These are phyloP conservation scores for Asterophora parasitica DNA, from an alignment of 768 basidiomycete species.

Conservation along the genomic window DNA sequence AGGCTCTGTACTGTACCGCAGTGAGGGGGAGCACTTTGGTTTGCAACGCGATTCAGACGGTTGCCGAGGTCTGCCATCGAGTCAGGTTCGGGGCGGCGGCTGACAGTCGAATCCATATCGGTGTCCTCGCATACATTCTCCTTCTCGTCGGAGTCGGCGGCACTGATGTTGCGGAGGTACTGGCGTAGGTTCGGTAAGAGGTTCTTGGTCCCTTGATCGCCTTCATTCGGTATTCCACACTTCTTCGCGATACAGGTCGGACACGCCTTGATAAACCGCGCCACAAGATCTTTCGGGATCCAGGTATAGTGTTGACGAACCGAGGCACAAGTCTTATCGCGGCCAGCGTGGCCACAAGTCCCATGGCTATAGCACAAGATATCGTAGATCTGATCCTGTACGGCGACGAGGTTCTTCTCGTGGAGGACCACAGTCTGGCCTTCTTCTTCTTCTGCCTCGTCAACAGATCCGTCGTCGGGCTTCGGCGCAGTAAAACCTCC, in stretches of 20 bases:
- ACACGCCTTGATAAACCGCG: constrained; percentile 73
- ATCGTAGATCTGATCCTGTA: constrained; percentile 75
- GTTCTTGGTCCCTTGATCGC: constrained; percentile 4
- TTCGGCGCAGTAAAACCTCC: no score
- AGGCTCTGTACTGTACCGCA: constrained; percentile 15
- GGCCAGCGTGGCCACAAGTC: constrained; percentile 62
- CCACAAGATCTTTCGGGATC: constrained; percentile 81
- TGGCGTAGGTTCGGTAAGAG: constrained; percentile 18
- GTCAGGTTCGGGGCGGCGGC: background rate
- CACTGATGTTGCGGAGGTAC: constrained; percentile 9
- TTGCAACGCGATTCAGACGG: constrained; percentile 8
- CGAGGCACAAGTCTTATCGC: constrained; percentile 70
- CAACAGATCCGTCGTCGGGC: no score
- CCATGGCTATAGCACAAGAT: constrained; percentile 72
- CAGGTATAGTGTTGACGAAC: constrained; percentile 71
- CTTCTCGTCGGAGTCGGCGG: background rate
- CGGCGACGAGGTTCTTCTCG: constrained; percentile 68
- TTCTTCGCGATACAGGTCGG: constrained; percentile 63
- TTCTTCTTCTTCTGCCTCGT: background rate
- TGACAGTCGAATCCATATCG: background rate
- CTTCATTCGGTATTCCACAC: constrained; percentile 25
- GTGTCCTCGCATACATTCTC: background rate
- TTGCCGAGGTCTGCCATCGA: background rate
- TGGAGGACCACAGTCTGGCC: constrained; percentile 53
- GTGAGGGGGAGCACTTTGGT: constrained; percentile 9